Evolutionary conservation across 371 early-diverging fungal genomes (phyloP).

Genomic region (Mortierella sp.): DNA sequence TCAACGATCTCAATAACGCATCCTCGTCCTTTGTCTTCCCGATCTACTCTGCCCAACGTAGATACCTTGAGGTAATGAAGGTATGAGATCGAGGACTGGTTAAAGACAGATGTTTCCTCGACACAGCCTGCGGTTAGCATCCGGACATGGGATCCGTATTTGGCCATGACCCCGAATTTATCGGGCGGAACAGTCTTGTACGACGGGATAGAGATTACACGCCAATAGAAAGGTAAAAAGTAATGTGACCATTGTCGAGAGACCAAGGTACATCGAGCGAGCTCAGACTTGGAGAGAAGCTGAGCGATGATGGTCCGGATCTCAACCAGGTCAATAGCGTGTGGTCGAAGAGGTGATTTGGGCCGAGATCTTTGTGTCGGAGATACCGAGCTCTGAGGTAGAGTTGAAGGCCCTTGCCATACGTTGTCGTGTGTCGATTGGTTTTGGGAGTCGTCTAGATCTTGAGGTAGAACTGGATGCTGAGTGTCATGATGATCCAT

Average conservation of each 20-base stretch:
- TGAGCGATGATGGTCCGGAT: slow-evolving; percentile 23
- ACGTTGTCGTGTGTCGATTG: no score
- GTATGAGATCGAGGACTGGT: slow-evolving; percentile 23
- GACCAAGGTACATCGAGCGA: slow-evolving; percentile 30
- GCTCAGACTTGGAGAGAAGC: slow-evolving; percentile 16
- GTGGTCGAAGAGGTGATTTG: slow-evolving; percentile 2
- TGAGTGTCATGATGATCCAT: no score
- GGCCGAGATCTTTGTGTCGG: neutral
- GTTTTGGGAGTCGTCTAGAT: no score
- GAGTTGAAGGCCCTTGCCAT: no score
- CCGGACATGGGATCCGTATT: slow-evolving; percentile 26
- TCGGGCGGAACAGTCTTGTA: slow-evolving; percentile 2
- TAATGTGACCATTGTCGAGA: slow-evolving; percentile 16
- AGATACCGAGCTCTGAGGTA: no score
- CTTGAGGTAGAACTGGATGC: no score
- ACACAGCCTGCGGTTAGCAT: slow-evolving; percentile 20
- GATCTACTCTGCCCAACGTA: slow-evolving; percentile 12
- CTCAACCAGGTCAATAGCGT: slow-evolving; percentile 31
- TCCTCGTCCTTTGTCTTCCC: slow-evolving; percentile 25
- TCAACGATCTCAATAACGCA: slow-evolving; percentile 24
- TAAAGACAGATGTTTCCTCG: slow-evolving; percentile 29
- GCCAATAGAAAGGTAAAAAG: slow-evolving; percentile 36
- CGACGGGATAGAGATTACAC: slow-evolving; percentile 3
- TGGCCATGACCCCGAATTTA: neutral
- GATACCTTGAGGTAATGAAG: slow-evolving; percentile 21